Evolutionary conservation across 2,329 filamentous ascomycete genomes (phyloP).

Genomic region (Ophiognomonia clavigignenti-juglandacearum): DNA sequence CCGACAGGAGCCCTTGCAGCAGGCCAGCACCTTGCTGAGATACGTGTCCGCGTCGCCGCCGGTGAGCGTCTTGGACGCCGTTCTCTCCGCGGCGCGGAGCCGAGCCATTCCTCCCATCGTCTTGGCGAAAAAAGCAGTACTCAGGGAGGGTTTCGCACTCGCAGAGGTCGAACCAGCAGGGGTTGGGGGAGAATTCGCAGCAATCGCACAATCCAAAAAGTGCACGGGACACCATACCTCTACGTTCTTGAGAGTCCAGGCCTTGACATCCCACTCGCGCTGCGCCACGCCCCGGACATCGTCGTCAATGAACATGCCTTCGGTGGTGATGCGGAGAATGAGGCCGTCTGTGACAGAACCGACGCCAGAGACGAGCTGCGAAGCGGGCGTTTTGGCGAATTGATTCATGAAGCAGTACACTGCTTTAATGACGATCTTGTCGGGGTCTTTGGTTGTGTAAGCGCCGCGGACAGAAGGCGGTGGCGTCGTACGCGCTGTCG

Average conservation of each 20-base stretch:
- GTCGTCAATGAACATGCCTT: slow-evolving; percentile 95
- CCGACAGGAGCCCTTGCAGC: slow-evolving; percentile 61
- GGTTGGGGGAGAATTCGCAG: slow-evolving; percentile 34
- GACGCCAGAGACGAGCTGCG: slow-evolving; percentile 79
- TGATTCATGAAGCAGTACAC: slow-evolving; percentile 92
- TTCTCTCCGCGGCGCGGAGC: slow-evolving; percentile 41
- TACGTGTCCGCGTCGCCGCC: slow-evolving; percentile 65
- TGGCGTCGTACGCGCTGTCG: slow-evolving; percentile 77
- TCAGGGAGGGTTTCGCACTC: slow-evolving; percentile 28
- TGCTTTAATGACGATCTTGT: slow-evolving; percentile 93
- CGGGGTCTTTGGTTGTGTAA: slow-evolving; percentile 83
- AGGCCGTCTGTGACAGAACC: slow-evolving; percentile 87
- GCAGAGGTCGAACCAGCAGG: slow-evolving; percentile 27
- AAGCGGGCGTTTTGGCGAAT: slow-evolving; percentile 83
- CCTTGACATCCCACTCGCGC: slow-evolving; percentile 97
- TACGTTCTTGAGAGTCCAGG: slow-evolving; percentile 90
- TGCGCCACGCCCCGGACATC: slow-evolving; percentile 88
- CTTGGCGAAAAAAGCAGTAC: slow-evolving; percentile 37
- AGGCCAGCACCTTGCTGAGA: slow-evolving; percentile 55
- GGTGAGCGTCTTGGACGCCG: slow-evolving; percentile 46
- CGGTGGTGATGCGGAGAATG: slow-evolving; percentile 85
- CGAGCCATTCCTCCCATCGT: slow-evolving; percentile 40
- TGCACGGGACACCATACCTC: slow-evolving; percentile 79
- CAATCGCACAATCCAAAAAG: slow-evolving; percentile 43
- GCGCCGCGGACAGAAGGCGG: slow-evolving; percentile 72